These are phyloP conservation scores for Antitrichia curtipendula DNA, from an alignment of 225 moss, liverwort and hornwort genomes.

Conservation along the genomic window DNA sequence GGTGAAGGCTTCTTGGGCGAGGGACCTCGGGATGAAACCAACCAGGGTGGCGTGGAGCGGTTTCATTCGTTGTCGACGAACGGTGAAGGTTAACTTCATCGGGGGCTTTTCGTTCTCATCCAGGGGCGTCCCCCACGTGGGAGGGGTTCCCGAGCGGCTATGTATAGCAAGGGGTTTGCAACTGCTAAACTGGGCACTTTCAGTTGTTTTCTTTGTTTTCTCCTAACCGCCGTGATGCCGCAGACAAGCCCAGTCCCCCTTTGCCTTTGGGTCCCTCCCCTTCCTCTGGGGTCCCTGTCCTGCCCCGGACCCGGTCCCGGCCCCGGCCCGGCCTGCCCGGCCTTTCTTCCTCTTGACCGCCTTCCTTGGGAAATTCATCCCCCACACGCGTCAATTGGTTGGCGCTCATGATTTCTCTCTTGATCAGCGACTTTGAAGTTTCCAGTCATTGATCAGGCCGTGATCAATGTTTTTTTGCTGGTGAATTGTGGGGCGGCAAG, in stretches of 20 bases:
- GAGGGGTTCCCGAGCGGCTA: neutral
- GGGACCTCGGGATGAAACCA: neutral
- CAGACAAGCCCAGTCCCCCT: neutral
- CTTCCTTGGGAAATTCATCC: neutral
- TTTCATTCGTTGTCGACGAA: neutral
- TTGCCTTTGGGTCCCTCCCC: neutral
- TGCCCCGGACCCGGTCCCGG: neutral
- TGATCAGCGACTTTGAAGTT: neutral
- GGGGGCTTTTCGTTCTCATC: constrained; percentile 2
- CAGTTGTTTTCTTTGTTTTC: constrained; percentile 36
- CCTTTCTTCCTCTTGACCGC: neutral
- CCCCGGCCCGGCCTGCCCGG: neutral
- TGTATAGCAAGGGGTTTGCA: neutral
- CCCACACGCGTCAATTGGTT: neutral
- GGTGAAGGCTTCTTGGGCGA: neutral
- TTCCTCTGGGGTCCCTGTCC: neutral
- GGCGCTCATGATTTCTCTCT: neutral
- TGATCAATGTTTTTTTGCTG: neutral
- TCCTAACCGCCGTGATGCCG: constrained; percentile 26
- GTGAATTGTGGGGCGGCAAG: neutral
- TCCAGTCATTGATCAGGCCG: neutral
- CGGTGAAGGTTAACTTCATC: neutral
- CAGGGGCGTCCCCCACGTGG: constrained; percentile 21
- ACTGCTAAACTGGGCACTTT: constrained; percentile 30
- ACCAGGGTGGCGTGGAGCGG: fast-evolving